A percentile compares a stretch with the other conserved stretches of the same genome.
Evolutionary conservation across 257 asterid species (phyloP).

Genomic region (Euphrasia confusa): DNA sequence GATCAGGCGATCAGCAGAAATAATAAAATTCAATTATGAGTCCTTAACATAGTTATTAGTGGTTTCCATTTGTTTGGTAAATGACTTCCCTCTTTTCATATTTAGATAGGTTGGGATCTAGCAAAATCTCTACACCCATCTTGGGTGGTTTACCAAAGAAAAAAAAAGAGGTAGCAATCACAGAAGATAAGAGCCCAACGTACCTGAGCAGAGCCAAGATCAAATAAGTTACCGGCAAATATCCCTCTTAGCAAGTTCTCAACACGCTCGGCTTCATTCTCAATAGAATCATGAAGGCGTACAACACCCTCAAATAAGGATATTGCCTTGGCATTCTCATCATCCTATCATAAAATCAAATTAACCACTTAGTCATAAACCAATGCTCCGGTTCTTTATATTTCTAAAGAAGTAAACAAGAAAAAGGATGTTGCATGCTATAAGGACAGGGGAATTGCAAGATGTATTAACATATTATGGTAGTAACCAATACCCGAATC

Average conservation of each 20-base stretch:
- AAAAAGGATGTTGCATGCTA: neutral
- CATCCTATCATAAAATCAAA: slow-evolving; percentile 49
- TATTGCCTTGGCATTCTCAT: slow-evolving; percentile 89
- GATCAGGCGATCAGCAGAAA: slow-evolving; percentile 19
- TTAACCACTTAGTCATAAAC: slow-evolving; percentile 13
- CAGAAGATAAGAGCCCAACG: slow-evolving; percentile 14
- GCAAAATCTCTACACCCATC: too few relatives aligned
- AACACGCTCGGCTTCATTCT: slow-evolving; percentile 58
- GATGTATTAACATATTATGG: too few relatives aligned
- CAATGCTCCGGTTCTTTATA: slow-evolving; percentile 12
- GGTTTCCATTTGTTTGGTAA: too few relatives aligned
- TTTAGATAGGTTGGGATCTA: too few relatives aligned
- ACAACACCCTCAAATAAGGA: slow-evolving; percentile 78
- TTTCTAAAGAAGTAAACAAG: slow-evolving; percentile 7
- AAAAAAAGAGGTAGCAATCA: neutral
- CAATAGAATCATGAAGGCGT: slow-evolving; percentile 63
- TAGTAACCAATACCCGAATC: too few relatives aligned
- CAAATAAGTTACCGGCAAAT: slow-evolving; percentile 97
- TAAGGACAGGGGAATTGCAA: neutral
- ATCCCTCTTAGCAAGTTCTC: slow-evolving; percentile 85
- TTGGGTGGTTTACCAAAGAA: too few relatives aligned
- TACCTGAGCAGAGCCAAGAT: slow-evolving; percentile 98
- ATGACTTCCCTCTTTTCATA: too few relatives aligned
- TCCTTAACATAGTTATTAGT: slow-evolving; percentile 2
- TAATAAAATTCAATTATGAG: slow-evolving; percentile 4